Conservation (phyloP, 129 eudicot species). For the Centaurea solstitialis region DNA sequence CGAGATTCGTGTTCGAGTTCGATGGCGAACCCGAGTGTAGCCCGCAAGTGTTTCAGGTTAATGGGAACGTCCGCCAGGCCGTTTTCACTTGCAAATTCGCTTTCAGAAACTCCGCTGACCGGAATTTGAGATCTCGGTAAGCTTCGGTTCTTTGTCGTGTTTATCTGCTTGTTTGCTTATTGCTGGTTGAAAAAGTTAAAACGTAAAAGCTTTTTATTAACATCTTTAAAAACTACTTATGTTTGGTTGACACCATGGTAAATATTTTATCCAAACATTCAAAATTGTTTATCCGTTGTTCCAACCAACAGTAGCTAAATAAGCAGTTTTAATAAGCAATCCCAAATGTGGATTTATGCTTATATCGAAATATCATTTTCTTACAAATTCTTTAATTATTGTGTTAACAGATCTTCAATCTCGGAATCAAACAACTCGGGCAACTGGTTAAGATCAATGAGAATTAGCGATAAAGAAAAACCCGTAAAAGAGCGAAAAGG, state of each 20-base stretch:
- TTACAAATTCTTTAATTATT: background rate
- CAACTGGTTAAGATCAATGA: conserved; percentile 51
- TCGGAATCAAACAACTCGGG: conserved; percentile 56
- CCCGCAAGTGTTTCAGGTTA: conserved; percentile 87
- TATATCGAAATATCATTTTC: background rate
- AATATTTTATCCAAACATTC: too few species aligned
- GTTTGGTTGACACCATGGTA: too few species aligned
- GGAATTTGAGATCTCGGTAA: conserved; percentile 66
- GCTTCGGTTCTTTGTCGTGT: background rate
- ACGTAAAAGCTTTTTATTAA: too few species aligned
- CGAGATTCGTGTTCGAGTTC: conserved; percentile 83
- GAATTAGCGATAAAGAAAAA: conserved; percentile 30
- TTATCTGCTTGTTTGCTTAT: too few species aligned
- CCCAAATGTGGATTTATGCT: too few species aligned
- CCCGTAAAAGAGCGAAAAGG: conserved; percentile 72
- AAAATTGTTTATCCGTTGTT: too few species aligned
- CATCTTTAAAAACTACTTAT: too few species aligned
- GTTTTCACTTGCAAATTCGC: conserved; percentile 88
- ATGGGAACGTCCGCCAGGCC: conserved; percentile 81
- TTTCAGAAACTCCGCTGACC: conserved; percentile 54
- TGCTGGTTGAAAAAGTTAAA: too few species aligned
- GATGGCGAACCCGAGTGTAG: conserved; percentile 93
- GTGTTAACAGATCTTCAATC: conserved; percentile 50
- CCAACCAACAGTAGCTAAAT: too few species aligned
- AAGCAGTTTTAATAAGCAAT: too few species aligned